Base-by-base conservation (phyloP, 345 rosid genomes). In the Microcos paniculata region DNA sequence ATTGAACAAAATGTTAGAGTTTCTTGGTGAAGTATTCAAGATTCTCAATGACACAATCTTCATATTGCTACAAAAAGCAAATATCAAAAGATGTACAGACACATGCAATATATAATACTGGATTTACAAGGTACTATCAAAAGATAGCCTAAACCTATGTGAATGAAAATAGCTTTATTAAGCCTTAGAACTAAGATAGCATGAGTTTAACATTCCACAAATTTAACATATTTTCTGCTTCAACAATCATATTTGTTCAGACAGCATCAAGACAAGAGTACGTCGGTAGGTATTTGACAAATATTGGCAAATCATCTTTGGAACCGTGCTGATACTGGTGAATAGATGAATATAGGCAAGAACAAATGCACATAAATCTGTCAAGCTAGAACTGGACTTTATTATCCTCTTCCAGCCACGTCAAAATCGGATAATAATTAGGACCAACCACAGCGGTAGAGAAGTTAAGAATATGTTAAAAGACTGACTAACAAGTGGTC, bases 121-220 rank as follows among this genome's bases (percentile, higher is more conserved):
- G 6, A 48, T 16, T 16, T 15, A 16, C 23, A 51, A 51, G 4
- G 21, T 51, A 51, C 6, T 9, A 18, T 51, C 19, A 18, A 19
- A 51, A 51, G 55, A 51, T 51, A 42, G 97, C 97, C 81, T 88
- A 76, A 3, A 35, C 6, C 6, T 15, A 59, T 30, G n/a, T 7
- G 11, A 59, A 59, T 9, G 18, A 21, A 33, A 31, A 3, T 57
- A 24, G 62, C 18, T 24, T 57, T 26, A 57, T 26, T 4, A 55
- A 57, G 31, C 4, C 18, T 57, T 57, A 24, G 18, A 30, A 13
- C 62, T 12, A 11, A 24, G 33, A 4, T 24, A 57, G 18, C 18
- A 13, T 10, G 7, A 26, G 63, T 28, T n/a, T 12, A 30, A 15
- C 30, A 31, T 31, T 61, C 42, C 12, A 28, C 19, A 31, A 14